Percentiles rank a stretch among this genome's conserved stretches.
Evolutionary conservation across 202 grass and related monocot species (phyloP).

Genomic region (Panicum virgatum): DNA sequence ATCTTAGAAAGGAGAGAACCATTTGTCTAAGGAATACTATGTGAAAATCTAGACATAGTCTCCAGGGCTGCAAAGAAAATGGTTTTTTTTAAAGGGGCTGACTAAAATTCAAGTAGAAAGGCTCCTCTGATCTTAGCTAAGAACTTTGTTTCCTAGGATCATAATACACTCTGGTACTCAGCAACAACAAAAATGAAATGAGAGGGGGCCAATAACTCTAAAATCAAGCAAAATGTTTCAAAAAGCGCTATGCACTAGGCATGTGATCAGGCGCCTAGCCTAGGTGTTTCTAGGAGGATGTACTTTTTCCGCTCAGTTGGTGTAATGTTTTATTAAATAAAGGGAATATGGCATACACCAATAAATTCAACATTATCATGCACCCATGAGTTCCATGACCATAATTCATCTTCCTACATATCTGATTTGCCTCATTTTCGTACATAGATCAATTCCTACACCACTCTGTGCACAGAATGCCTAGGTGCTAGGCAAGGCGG

Average conservation of each 20-base stretch:
- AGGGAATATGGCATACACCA: not conserved
- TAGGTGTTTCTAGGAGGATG: not conserved
- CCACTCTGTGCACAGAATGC: not conserved
- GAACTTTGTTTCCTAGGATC: slow-evolving; percentile 11
- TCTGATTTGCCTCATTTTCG: not conserved
- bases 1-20: not conserved
- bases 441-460: not conserved
- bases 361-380: not conserved
- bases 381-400: not conserved
- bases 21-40: not conserved
- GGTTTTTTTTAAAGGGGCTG: not conserved
- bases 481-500: not conserved
- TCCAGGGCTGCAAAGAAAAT: slow-evolving; percentile 7
- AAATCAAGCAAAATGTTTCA: not conserved
- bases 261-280: not conserved
- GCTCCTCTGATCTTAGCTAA: slow-evolving; percentile 5
- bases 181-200: slow-evolving; percentile 23
- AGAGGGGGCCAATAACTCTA: not conserved
- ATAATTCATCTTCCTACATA: not conserved
- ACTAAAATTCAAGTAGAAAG: slow-evolving; percentile 4
- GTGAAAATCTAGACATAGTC: slow-evolving; percentile 1
- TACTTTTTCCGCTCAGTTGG: not conserved
- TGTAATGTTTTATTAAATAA: not conserved
- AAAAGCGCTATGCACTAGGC: not conserved
- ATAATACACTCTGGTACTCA: slow-evolving; percentile 8